These are phyloP conservation scores for Russula brevipes DNA, from an alignment of 768 basidiomycete genomes.

Conservation along the genomic window DNA sequence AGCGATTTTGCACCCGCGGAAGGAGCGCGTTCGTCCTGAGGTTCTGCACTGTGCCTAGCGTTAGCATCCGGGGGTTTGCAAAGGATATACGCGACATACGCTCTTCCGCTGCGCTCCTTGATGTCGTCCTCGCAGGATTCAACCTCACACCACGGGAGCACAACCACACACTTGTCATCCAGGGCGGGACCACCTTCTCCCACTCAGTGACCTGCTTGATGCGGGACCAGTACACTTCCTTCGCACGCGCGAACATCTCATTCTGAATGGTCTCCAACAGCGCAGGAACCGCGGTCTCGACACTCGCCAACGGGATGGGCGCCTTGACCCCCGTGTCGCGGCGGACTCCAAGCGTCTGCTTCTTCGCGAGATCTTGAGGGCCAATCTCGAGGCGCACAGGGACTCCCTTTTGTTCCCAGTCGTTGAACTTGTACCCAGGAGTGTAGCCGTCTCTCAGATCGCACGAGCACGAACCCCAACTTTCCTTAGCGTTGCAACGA, in stretches of 20 bases:
- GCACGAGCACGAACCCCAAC: constrained; percentile 79
- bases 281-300: constrained; percentile 46
- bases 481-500: constrained; percentile 68
- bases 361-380: constrained; percentile 81
- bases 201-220: constrained; percentile 74
- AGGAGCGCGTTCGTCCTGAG: constrained; percentile 90
- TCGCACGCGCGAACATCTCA: constrained; percentile 82
- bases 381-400: constrained; percentile 97
- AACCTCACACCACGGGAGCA: constrained; percentile 94
- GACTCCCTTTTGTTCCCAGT: constrained; percentile 99
- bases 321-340: constrained; percentile 68
- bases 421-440: constrained; percentile 98
- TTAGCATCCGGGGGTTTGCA: background rate
- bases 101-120: constrained; percentile 85
- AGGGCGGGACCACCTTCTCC: constrained; percentile 91
- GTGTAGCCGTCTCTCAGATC: constrained; percentile 95
- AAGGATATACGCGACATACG: constrained; percentile 46
- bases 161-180: constrained; percentile 81
- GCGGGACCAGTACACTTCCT: constrained; percentile 62
- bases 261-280: constrained; percentile 83
- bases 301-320: constrained; percentile 46
- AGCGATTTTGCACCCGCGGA: constrained; percentile 97
- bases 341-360: constrained; percentile 78
- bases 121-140: constrained; percentile 96
- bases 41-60: constrained; percentile 56